phyloP scores from a whole-genome alignment of 371 early-diverging fungal genomes.

The Rhizomucor miehei region DNA sequence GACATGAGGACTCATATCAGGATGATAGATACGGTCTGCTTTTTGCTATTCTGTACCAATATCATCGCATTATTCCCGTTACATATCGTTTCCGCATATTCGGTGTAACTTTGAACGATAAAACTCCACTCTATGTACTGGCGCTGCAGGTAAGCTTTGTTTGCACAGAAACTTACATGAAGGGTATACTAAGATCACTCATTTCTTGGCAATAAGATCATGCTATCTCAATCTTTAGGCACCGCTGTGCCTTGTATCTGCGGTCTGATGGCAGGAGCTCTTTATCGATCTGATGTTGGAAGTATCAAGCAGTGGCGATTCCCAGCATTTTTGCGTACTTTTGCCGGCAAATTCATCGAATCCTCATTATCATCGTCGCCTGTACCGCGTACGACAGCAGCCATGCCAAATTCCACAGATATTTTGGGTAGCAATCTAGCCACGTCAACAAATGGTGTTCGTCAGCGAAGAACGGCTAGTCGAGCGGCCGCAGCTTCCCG shows the following conservation, averaged over 20 bases:
- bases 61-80: constrained; percentile 54
- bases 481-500: neutral
- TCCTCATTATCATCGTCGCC: constrained; percentile 46
- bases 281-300: constrained; percentile 58
- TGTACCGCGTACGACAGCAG: constrained; percentile 47
- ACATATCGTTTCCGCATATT: constrained; percentile 63
- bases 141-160: constrained; percentile 51
- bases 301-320: constrained; percentile 67
- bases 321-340: constrained; percentile 28
- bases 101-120: constrained; percentile 62
- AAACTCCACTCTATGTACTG: constrained; percentile 59
- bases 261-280: constrained; percentile 60
- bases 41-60: constrained; percentile 64
- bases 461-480: constrained; percentile 22
- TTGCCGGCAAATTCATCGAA: constrained; percentile 32
- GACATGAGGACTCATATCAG: neutral
- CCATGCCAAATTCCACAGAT: constrained; percentile 26
- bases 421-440: constrained; percentile 15
- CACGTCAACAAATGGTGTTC: constrained; percentile 24
- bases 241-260: constrained; percentile 55
- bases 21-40: constrained; percentile 51
- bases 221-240: constrained; percentile 51
- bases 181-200: neutral
- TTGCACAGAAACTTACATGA: neutral
- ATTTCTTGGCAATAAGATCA: constrained; percentile 31